Evolutionary conservation across 495 filamentous ascomycete genomes (phyloP), one percentile per base, ranked within the genome.

Genomic region (Massariosphaeria phaeospora): DNA sequence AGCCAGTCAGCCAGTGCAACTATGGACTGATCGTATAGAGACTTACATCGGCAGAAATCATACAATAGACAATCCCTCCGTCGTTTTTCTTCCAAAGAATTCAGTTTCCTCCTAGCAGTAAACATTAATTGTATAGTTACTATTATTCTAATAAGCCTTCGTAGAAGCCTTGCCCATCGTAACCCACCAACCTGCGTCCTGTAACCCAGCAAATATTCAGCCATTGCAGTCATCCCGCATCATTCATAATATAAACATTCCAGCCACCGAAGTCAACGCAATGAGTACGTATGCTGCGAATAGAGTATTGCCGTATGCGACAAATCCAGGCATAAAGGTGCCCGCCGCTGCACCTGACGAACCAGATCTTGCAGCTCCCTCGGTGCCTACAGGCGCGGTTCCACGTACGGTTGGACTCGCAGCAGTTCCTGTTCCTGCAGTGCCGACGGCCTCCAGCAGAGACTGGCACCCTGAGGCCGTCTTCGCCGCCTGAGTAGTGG

Each of bases 221-320:
- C n/a, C n/a, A n/a, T n/a, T n/a, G n/a, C n/a, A n/a, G n/a, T n/a
- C n/a, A n/a, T n/a, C n/a, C n/a, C n/a, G n/a, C n/a, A n/a, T n/a
- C n/a, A n/a, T 40, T 52, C 84, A 95, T 69, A 95, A 69, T 61
- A 89, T 64, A 49, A 91, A 73, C 86, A 95, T 90, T 42, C 78
- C 81, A 45, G 75, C 79, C 63, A 85, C 87, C 26, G 82, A 79
- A 29, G 80, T 69, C 63, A 83, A 69, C 25, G 88, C 88, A 23
- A 79, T 77, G 29, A 83, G 61, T 25, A 84, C 64, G 65, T 91
- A 93, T 2, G 77, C 75, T 57, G 84, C 81, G 15, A 90, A 58
- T 42, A 80, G 81, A 68, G 85, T 68, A 54, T 77, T 68, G 23
- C 85, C 86, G 49, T 85, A 67, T 42, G 77, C 72, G 44, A 91